These are phyloP conservation scores for Lasiodiplodia sp. DNA, from an alignment of 2,329 filamentous ascomycete genomes.

Conservation along the genomic window DNA sequence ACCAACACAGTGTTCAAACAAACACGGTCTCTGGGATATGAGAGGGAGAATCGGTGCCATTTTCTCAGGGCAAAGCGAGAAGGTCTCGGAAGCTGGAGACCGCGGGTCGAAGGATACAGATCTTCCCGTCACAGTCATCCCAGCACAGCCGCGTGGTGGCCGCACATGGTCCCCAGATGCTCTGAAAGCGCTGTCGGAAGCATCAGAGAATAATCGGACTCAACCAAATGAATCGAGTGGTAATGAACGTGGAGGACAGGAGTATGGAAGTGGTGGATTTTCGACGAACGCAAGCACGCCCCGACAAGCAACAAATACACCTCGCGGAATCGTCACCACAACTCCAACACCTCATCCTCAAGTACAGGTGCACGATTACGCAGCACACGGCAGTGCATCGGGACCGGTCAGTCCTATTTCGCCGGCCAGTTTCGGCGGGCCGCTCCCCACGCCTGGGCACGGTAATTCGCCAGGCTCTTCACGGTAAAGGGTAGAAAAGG, in stretches of 20 bases:
- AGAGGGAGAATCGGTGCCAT: conserved; percentile 57
- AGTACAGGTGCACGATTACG: conserved; percentile 19
- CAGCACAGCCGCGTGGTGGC: conserved; percentile 61
- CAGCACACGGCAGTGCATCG: conserved; percentile 6
- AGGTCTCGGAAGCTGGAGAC: conserved; percentile 48
- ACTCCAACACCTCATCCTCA: neutral
- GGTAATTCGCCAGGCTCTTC: neutral
- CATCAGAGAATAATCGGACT: neutral
- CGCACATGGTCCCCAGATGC: conserved; percentile 62
- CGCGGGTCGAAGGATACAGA: conserved; percentile 47
- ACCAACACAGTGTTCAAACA: conserved; percentile 41
- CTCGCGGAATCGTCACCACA: neutral
- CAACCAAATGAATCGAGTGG: neutral
- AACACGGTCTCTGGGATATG: conserved; percentile 53
- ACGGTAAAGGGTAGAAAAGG: neutral
- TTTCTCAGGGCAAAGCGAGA: conserved; percentile 57
- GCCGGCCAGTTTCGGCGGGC: conserved; percentile 6
- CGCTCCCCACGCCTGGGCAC: conserved; percentile 1
- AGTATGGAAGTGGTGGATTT: neutral
- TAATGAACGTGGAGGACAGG: neutral
- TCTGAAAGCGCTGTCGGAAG: conserved; percentile 23
- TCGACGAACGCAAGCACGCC: neutral
- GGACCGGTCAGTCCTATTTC: conserved; percentile 7
- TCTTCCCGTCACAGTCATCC: conserved; percentile 67
- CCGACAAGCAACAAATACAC: neutral